Conservation (phyloP, 192 early-diverging fungal genomes). For the Entomortierella beljakovae region DNA sequence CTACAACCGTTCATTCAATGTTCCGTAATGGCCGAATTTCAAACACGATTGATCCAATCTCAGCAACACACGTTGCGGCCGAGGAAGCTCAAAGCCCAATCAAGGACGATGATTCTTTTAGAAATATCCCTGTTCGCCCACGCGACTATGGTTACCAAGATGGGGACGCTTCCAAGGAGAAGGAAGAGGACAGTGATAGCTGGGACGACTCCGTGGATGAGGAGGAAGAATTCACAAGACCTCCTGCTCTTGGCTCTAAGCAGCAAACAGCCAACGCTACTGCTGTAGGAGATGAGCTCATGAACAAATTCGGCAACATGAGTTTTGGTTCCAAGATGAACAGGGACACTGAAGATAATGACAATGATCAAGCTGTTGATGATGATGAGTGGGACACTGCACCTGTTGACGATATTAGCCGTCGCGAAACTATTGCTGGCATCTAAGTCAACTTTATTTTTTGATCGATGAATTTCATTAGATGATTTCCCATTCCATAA, state of each 20-base stretch:
- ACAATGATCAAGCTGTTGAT: slow-evolving; percentile 16
- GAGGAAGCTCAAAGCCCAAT: slow-evolving; percentile 15
- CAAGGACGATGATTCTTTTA: slow-evolving; percentile 41
- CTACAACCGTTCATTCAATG: slow-evolving; percentile 16
- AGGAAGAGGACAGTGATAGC: slow-evolving; percentile 27
- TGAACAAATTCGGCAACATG: slow-evolving; percentile 10
- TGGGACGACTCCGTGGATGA: slow-evolving; percentile 20
- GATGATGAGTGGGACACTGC: slow-evolving; percentile 44
- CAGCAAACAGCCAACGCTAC: background rate
- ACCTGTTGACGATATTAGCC: slow-evolving; percentile 12
- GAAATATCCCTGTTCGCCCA: slow-evolving; percentile 23
- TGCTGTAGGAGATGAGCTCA: slow-evolving; percentile 1
- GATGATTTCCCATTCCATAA: too few relatives aligned
- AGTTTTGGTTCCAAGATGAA: slow-evolving; percentile 22
- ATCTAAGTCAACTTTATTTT: slow-evolving; percentile 7
- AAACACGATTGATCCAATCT: background rate
- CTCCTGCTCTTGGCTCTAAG: background rate
- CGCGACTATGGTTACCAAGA: slow-evolving; percentile 29
- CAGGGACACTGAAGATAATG: background rate
- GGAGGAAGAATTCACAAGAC: background rate
- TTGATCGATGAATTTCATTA: background rate
- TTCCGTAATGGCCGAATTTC: slow-evolving; percentile 22
- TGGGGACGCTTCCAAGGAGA: background rate
- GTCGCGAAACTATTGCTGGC: slow-evolving; percentile 33
- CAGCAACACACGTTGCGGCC: background rate